Evolutionary conservation across 2,329 filamentous ascomycete species (phyloP).

Genomic region (Penicillium occitanis): DNA sequence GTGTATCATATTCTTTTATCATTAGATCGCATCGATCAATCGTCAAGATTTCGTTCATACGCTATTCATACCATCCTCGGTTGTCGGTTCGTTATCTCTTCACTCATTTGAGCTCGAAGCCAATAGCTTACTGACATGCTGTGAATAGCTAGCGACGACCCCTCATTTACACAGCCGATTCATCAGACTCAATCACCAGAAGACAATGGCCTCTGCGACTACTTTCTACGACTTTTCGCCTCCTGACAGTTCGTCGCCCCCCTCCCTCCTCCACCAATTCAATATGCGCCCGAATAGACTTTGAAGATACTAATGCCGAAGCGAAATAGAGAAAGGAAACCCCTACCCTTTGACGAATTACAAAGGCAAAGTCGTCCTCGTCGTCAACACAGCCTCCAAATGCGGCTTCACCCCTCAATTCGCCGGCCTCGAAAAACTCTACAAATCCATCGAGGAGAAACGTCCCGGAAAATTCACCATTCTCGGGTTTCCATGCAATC

Average conservation of each 20-base stretch:
- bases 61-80: background rate
- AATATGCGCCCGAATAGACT: background rate
- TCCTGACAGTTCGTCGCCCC: conserved; percentile 49
- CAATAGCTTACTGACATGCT: background rate
- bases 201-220: conserved; percentile 58
- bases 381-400: conserved; percentile 98
- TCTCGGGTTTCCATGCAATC: conserved; percentile 97
- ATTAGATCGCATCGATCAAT: background rate
- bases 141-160: background rate
- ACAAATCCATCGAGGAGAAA: conserved; percentile 70
- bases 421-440: conserved; percentile 83
- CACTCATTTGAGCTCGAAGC: background rate
- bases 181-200: background rate
- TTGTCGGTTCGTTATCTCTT: conserved; percentile 2
- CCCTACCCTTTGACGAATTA: conserved; percentile 69
- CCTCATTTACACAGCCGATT: conserved; percentile 5
- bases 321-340: conserved; percentile 64
- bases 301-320: background rate
- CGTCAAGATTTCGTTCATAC: conserved; percentile 14
- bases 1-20: background rate
- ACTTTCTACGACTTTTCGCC: conserved; percentile 62
- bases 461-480: conserved; percentile 78
- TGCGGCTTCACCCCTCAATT: conserved; percentile 99
- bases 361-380: conserved; percentile 88
- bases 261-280: background rate